phyloP scores from a whole-genome alignment of 2,329 filamentous ascomycete genomes.

The Oidium heveae region DNA sequence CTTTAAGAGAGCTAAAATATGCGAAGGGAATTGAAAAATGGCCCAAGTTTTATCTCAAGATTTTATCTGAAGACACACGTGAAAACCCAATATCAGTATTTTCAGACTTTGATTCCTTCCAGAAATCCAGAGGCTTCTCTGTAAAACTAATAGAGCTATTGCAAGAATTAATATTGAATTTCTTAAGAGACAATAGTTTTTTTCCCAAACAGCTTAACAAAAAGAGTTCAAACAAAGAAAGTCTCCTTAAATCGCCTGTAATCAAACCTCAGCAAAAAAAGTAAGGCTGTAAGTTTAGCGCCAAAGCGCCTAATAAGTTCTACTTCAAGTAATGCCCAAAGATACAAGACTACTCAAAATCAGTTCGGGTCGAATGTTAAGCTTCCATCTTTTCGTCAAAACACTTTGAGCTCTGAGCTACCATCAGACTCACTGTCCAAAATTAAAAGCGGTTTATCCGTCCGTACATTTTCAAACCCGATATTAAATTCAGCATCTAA shows the following conservation, averaged over 20 bases:
- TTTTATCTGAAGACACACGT: constrained; percentile 17
- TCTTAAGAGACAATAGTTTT: constrained; percentile 49
- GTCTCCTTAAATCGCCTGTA: neutral
- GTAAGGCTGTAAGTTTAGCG: neutral
- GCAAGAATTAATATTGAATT: constrained; percentile 42
- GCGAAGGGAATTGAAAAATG: constrained; percentile 50
- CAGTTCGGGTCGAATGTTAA: constrained; percentile 7
- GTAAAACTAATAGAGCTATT: constrained; percentile 37
- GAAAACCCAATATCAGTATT: neutral
- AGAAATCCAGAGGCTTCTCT: constrained; percentile 20
- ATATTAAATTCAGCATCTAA: neutral
- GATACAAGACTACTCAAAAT: constrained; percentile 1
- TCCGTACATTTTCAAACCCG: neutral
- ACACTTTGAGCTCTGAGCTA: constrained; percentile 6
- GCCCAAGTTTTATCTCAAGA: constrained; percentile 71
- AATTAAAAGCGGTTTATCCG: neutral
- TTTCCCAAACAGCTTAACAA: constrained; percentile 5
- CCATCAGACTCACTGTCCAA: constrained; percentile 12
- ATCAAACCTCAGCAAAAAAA: neutral
- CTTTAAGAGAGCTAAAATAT: constrained; percentile 24
- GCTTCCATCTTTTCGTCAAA: constrained; percentile 7
- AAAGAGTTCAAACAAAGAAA: neutral
- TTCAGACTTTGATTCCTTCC: neutral
- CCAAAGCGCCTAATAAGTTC: neutral
- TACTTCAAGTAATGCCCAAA: neutral